phyloP scores from a whole-genome alignment of 2,329 filamentous ascomycete genomes.

The Colletotrichum magnum region DNA sequence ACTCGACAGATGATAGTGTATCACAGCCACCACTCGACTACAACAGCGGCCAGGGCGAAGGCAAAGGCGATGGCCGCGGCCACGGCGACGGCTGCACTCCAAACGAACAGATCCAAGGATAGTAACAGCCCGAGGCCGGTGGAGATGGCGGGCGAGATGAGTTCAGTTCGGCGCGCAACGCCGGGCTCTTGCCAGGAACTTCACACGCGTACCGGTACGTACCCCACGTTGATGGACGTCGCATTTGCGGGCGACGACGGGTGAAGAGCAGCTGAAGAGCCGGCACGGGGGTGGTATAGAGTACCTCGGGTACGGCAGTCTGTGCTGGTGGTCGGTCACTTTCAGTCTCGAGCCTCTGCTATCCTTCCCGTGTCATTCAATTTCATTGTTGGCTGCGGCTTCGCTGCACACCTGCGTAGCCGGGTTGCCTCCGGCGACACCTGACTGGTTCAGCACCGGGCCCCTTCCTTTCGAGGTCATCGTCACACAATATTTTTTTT shows the following conservation, averaged over 20 bases:
- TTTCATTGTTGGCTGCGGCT: constrained; percentile 14
- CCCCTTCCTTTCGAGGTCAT: constrained; percentile 26
- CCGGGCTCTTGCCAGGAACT: not conserved
- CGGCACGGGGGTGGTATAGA: constrained; percentile 2
- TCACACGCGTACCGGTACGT: constrained; percentile 24
- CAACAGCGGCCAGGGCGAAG: constrained; percentile 2
- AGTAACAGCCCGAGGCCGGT: constrained; percentile 21
- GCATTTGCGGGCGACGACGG: constrained; percentile 11
- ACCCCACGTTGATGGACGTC: constrained; percentile 29
- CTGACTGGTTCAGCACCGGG: constrained; percentile 19
- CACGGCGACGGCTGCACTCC: constrained; percentile 1
- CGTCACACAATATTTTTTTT: constrained; percentile 30
- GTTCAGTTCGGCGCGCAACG: not conserved
- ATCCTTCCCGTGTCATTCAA: not conserved
- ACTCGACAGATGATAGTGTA: not conserved
- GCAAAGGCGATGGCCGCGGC: constrained; percentile 13
- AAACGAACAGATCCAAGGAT: constrained; percentile 30
- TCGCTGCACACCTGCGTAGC: not conserved
- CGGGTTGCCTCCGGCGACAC: constrained; percentile 29
- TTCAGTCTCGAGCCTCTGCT: not conserved
- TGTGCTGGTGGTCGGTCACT: not conserved
- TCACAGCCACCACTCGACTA: constrained; percentile 32
- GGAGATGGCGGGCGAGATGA: constrained; percentile 17
- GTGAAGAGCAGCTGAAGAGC: not conserved
- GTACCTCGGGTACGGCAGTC: constrained; percentile 17